Evolutionary conservation across 2,329 filamentous ascomycete species (phyloP).

Genomic region (Aspergillus glaucus): DNA sequence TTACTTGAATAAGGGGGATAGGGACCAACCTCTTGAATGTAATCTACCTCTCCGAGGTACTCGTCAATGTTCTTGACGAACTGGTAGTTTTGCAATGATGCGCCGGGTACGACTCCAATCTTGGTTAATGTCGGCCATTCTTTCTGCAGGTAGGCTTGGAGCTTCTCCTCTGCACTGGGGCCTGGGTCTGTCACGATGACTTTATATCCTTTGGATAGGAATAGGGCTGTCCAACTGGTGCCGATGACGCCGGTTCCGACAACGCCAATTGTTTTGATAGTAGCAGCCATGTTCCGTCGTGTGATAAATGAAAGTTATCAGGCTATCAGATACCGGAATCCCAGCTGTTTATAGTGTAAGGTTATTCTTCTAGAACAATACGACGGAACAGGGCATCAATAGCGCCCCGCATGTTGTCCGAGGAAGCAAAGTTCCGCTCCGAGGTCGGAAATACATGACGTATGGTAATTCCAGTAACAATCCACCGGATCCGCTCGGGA

Average conservation of each 20-base stretch:
- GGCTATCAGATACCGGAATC: neutral
- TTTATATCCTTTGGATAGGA: slow-evolving; percentile 31
- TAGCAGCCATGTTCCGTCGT: neutral
- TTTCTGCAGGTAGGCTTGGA: slow-evolving; percentile 16
- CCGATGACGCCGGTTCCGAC: slow-evolving; percentile 37
- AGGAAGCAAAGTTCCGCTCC: neutral
- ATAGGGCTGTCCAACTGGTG: slow-evolving; percentile 38
- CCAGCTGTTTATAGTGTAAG: neutral
- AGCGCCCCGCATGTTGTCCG: neutral
- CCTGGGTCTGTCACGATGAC: slow-evolving; percentile 41
- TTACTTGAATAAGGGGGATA: neutral
- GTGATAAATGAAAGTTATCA: neutral
- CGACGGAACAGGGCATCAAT: neutral
- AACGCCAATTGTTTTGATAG: slow-evolving; percentile 17
- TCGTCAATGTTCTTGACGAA: slow-evolving; percentile 7
- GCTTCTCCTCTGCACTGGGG: slow-evolving; percentile 25
- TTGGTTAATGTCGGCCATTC: slow-evolving; percentile 12
- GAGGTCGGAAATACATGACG: neutral
- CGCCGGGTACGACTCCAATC: neutral
- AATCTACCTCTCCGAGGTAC: slow-evolving; percentile 3
- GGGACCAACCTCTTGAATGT: slow-evolving; percentile 7
- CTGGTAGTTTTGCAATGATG: slow-evolving; percentile 5
- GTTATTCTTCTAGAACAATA: neutral
- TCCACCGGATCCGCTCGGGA: too few species aligned
- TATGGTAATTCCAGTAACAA: neutral